A percentile compares a stretch with the other conserved stretches of the same genome.
Evolutionary conservation across 2,329 filamentous ascomycete genomes (phyloP).

Genomic region (Claviceps arundinis): DNA sequence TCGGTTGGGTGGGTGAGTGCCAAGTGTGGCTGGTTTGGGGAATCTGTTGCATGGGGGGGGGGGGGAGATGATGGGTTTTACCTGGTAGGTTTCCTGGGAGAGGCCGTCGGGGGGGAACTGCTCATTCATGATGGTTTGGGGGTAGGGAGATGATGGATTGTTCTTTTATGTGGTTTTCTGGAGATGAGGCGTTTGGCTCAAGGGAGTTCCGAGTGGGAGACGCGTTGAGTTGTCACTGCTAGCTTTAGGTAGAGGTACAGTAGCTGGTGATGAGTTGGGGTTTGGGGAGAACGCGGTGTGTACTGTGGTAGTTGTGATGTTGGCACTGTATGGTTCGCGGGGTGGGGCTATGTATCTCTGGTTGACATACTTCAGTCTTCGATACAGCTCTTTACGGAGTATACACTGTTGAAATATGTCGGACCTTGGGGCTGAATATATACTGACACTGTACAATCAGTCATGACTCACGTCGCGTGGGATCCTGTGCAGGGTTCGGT

Average conservation of each 20-base stretch:
- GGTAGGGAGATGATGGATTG: background rate
- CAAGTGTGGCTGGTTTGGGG: background rate
- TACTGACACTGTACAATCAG: too few relatives aligned
- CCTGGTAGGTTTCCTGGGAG: slow-evolving; percentile 32
- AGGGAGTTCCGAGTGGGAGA: background rate
- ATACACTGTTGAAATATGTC: too few relatives aligned
- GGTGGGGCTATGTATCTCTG: background rate
- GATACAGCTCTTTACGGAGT: too few relatives aligned
- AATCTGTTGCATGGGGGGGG: background rate
- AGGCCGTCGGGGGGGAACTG: slow-evolving; percentile 12
- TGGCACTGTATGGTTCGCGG: background rate
- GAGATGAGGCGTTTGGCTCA: too few relatives aligned
- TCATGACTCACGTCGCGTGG: too few relatives aligned
- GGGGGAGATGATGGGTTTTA: slow-evolving; percentile 10
- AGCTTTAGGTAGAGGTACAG: too few relatives aligned
- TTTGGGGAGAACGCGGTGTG: background rate
- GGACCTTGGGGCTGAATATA: too few relatives aligned
- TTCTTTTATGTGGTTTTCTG: too few relatives aligned
- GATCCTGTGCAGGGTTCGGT: too few relatives aligned
- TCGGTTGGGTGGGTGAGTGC: background rate
- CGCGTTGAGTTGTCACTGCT: background rate
- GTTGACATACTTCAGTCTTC: background rate
- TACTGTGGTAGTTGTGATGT: background rate
- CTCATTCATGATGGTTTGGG: slow-evolving; percentile 12
- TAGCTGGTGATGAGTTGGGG: too few relatives aligned